Evolutionary conservation across 2,329 filamentous ascomycete species (phyloP).

Genomic region (Xylaria sp.): DNA sequence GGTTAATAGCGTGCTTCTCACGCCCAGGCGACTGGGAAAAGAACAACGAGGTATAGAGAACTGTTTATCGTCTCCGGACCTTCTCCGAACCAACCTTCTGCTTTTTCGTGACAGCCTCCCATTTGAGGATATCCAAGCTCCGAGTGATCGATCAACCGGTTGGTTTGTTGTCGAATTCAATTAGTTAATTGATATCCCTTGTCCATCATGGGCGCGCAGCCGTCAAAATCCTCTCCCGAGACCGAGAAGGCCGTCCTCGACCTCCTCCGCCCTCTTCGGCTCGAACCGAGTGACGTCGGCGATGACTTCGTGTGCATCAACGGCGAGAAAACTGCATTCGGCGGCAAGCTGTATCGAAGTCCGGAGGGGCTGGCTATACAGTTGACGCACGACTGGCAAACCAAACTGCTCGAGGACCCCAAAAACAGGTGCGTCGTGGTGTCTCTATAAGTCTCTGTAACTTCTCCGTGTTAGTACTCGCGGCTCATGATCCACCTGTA

Average conservation of each 20-base stretch:
- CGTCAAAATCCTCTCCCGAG: constrained; percentile 53
- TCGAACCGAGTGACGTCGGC: constrained; percentile 52
- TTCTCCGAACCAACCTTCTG: neutral
- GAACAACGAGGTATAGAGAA: neutral
- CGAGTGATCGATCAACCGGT: neutral
- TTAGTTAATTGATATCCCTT: neutral
- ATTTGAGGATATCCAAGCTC: neutral
- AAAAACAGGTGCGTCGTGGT: constrained; percentile 66
- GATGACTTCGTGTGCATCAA: constrained; percentile 66
- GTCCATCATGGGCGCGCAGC: constrained; percentile 57
- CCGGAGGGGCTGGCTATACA: constrained; percentile 63
- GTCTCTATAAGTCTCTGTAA: neutral
- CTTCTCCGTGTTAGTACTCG: neutral
- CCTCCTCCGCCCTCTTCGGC: constrained; percentile 57
- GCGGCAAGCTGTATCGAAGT: constrained; percentile 43
- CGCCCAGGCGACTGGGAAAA: neutral
- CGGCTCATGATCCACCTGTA: neutral
- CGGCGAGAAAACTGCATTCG: constrained; percentile 53
- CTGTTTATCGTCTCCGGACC: neutral
- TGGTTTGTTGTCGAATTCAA: no score
- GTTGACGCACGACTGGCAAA: constrained; percentile 68
- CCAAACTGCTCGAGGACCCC: constrained; percentile 70
- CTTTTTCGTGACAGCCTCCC: neutral
- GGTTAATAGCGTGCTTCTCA: neutral
- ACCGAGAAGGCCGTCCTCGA: constrained; percentile 59